A percentile compares a stretch with the other conserved stretches of the same genome.
Evolutionary conservation across 495 filamentous ascomycete species (phyloP).

Genomic region (Pseudevernia furfuracea): DNA sequence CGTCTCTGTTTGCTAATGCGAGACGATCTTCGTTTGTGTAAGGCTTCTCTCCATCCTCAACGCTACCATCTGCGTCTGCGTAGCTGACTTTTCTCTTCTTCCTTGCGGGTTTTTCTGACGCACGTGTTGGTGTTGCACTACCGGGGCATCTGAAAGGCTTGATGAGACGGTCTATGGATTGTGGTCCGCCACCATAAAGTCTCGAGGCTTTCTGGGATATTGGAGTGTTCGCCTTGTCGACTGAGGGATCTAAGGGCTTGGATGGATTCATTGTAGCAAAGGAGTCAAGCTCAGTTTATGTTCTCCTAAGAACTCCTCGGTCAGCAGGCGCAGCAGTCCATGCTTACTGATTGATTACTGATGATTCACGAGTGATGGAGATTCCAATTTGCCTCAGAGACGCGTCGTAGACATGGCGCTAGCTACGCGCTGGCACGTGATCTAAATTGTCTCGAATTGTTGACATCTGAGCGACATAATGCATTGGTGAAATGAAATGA

Average conservation of each 20-base stretch:
- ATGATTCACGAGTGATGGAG: neutral
- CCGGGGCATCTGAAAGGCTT: conserved; percentile 94
- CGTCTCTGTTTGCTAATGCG: conserved; percentile 78
- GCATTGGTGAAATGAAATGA: too few relatives aligned
- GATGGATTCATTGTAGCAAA: conserved; percentile 35
- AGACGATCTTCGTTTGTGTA: conserved; percentile 85
- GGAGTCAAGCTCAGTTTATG: too few relatives aligned
- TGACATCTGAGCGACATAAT: too few relatives aligned
- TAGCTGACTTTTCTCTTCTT: conserved; percentile 91
- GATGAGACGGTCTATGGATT: conserved; percentile 61
- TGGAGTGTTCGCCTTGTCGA: conserved; percentile 34
- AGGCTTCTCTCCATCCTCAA: conserved; percentile 63
- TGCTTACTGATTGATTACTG: neutral
- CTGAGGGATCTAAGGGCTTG: conserved; percentile 29
- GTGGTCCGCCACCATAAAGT: conserved; percentile 35
- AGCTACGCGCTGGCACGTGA: conserved; percentile 3
- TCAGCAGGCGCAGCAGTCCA: neutral
- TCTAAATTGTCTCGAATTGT: neutral
- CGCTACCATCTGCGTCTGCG: conserved; percentile 63
- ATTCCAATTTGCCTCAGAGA: neutral
- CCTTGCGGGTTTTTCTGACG: conserved; percentile 73
- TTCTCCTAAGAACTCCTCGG: neutral
- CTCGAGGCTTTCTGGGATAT: conserved; percentile 28
- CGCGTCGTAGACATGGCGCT: neutral
- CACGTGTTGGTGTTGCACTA: conserved; percentile 58